A percentile compares a stretch with the other conserved stretches of the same genome.
phyloP scores from a whole-genome alignment of 768 basidiomycete genomes.

The Leccinum sublutescens region DNA sequence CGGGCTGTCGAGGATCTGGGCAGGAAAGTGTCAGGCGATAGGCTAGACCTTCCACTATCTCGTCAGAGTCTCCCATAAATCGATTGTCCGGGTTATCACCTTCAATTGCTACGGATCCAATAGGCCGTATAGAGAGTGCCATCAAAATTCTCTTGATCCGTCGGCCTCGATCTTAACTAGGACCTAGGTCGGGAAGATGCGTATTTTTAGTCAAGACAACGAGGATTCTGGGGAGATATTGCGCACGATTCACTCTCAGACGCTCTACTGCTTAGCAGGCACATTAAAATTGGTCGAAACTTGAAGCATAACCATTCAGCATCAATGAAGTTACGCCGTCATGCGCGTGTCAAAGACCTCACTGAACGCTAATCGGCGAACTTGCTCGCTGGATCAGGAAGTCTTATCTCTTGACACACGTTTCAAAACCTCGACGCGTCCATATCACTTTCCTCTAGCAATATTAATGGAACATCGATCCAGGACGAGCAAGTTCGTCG shows the following conservation, averaged over 20 bases:
- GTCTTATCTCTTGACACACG: background rate
- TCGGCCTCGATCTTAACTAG: background rate
- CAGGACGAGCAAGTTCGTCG: background rate
- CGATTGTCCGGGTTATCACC: background rate
- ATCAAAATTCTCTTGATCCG: background rate
- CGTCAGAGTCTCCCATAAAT: background rate
- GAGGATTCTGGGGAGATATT: background rate
- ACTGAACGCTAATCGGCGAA: background rate
- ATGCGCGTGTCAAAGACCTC: background rate
- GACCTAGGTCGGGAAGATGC: background rate
- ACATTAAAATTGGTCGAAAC: background rate
- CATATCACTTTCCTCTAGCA: background rate
- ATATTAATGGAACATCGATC: background rate
- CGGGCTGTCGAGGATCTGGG: slow-evolving; percentile 53
- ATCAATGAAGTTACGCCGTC: background rate
- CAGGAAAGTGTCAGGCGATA: slow-evolving; percentile 45
- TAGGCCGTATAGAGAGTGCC: background rate
- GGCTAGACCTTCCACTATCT: slow-evolving; percentile 19
- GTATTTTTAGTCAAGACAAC: background rate
- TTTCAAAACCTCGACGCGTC: background rate
- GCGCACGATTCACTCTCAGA: background rate
- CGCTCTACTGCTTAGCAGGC: background rate
- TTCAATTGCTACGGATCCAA: background rate
- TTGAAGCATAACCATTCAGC: background rate
- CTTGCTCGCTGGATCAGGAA: background rate